A percentile compares a stretch with the other conserved stretches of the same genome.
phyloP scores from a whole-genome alignment of 2,329 filamentous ascomycete genomes.

The Exophiala aquamarina region DNA sequence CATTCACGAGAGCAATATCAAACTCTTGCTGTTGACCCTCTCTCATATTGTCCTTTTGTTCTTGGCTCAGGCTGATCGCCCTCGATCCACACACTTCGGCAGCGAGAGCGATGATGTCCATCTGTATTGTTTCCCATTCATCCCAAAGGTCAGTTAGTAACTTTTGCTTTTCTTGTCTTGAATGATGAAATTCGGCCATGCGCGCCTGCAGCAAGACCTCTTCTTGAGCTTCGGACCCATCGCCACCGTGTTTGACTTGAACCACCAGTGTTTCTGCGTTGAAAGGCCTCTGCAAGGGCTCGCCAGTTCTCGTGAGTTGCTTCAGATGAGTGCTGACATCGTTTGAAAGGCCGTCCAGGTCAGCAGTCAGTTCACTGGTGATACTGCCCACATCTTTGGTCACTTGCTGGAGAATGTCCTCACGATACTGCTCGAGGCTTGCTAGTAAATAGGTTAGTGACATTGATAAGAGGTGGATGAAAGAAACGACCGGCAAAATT shows the following conservation, averaged over 20 bases:
- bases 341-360: constrained; percentile 12
- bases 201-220: constrained; percentile 10
- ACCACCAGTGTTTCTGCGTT: constrained; percentile 13
- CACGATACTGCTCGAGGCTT: constrained; percentile 19
- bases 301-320: constrained; percentile 9
- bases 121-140: constrained; percentile 24
- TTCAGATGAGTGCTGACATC: constrained; percentile 12
- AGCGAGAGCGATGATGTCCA: constrained; percentile 18
- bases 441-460: constrained; percentile 14
- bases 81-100: constrained; percentile 21
- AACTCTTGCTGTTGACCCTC: constrained; percentile 12
- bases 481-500: constrained; percentile 11
- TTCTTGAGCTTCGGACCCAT: constrained; percentile 7
- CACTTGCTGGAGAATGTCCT: constrained; percentile 8
- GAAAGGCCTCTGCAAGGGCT: constrained; percentile 15
- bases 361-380: constrained; percentile 2
- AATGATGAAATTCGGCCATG: constrained; percentile 11
- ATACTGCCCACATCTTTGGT: constrained; percentile 7
- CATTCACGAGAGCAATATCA: constrained; percentile 3
- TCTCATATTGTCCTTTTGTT: constrained; percentile 10
- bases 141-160: constrained; percentile 19
- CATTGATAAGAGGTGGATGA: background rate
- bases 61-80: constrained; percentile 8
- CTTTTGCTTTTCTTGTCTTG: constrained; percentile 17
- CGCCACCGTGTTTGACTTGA: background rate